phyloP scores from a whole-genome alignment of 192 early-diverging fungal species.

The Coemansia sp. region DNA sequence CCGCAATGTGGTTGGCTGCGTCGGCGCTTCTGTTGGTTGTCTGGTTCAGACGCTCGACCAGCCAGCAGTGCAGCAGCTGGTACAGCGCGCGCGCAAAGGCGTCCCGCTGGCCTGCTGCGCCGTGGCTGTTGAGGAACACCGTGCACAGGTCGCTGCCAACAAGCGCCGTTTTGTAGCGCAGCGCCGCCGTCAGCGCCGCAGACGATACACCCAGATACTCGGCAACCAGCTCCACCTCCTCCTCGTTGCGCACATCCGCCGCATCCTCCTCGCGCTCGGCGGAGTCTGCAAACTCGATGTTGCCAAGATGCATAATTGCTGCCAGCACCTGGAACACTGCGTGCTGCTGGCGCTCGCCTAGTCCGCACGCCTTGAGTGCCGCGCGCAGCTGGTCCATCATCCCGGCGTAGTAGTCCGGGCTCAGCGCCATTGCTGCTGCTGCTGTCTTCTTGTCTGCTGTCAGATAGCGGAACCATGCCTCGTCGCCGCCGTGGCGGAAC shows the following conservation, averaged over 20 bases:
- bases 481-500: conserved; percentile 59
- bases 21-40: conserved; percentile 61
- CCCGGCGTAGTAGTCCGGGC: conserved; percentile 37
- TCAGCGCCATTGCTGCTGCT: conserved; percentile 25
- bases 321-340: conserved; percentile 83
- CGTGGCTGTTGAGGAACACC: conserved; percentile 80
- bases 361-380: conserved; percentile 62
- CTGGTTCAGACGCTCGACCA: conserved; percentile 90
- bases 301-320: conserved; percentile 89
- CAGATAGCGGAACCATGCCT: conserved; percentile 56
- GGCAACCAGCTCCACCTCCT: conserved; percentile 72
- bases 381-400: conserved; percentile 66
- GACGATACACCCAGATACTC: conserved; percentile 74
- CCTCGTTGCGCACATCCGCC: conserved; percentile 71
- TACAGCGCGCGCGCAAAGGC: conserved; percentile 82
- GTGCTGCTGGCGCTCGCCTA: conserved; percentile 66
- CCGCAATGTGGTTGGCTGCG: conserved; percentile 81
- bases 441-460: conserved; percentile 18
- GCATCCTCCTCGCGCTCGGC: conserved; percentile 69
- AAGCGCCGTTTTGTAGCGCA: conserved; percentile 81
- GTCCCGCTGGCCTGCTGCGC: conserved; percentile 79
- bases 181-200: conserved; percentile 65
- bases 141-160: conserved; percentile 86
- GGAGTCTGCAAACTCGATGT: conserved; percentile 74
- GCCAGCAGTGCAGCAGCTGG: conserved; percentile 81